Base-by-base conservation (phyloP, 495 filamentous ascomycete genomes). In the Annulohypoxylon stygium region DNA sequence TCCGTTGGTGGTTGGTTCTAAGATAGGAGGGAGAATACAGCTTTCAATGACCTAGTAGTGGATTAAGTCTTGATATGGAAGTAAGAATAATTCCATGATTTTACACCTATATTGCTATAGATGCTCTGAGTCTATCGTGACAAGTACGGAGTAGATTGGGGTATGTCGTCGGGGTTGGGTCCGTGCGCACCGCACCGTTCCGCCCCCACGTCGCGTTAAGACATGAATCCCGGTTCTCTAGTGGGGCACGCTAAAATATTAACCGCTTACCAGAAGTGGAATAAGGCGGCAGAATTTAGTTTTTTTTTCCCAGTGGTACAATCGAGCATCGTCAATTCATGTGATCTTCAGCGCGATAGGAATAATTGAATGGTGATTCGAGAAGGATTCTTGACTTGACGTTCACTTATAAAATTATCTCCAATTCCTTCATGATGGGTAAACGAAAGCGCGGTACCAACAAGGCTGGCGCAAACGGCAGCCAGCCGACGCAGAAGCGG, bases 361-460 rank as follows among this genome's bases (percentile, higher is more conserved):
- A 62, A 26, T 33, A 55, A 34, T 10, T 18, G n/a, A n/a, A 4
- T n/a, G 30, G 6, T 26, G 30, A 37, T 57, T 57, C 8, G 7
- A 50, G 0, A 7, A 50, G 7, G 10, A 25, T 50, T 53, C 50
- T 23, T 20, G n/a, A n/a, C n/a, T n/a, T n/a, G n/a, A n/a, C n/a
- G n/a, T n/a, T n/a, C n/a, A n/a, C n/a, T n/a, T n/a, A n/a, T 47
- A 7, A n/a, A 23, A 23, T 34, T 7, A 25, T 59, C n/a, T 26
- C n/a, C 14, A 3, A 4, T n/a, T 37, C 34, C 16, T 53, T 55
- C 30, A 57, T 68, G 67, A 83, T 83, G 81, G 78, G 64, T 63
- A 85, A 85, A 76, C 76, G 83, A 53, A 85, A 85, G 79, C 81
- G 82, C 67, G 69, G 76, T 7, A 57, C 79, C 51, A 82, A 79